These are phyloP conservation scores for Alternaria rosae DNA, from an alignment of 2,329 filamentous ascomycete species.

Conservation along the genomic window DNA sequence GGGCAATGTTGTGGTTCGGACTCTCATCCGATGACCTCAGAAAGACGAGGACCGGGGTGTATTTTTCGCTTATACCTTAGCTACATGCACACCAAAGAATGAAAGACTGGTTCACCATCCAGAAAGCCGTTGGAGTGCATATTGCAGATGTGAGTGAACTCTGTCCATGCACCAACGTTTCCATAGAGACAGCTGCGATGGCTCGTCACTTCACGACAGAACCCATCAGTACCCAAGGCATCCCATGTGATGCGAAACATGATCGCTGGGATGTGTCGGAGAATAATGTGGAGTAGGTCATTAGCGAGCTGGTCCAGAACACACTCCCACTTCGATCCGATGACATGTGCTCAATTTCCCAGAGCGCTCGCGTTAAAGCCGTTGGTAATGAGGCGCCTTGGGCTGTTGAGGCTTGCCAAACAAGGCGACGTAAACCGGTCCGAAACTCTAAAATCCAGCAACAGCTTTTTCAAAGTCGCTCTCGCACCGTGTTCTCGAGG, in stretches of 20 bases:
- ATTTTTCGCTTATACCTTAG: background rate
- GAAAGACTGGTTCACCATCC: background rate
- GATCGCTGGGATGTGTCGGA: slow-evolving; percentile 9
- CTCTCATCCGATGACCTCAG: slow-evolving; percentile 6
- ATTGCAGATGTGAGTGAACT: background rate
- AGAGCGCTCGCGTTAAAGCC: background rate
- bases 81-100: background rate
- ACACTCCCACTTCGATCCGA: background rate
- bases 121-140: background rate
- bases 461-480: background rate
- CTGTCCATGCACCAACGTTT: background rate
- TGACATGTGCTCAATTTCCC: slow-evolving; percentile 5
- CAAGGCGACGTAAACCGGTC: slow-evolving; percentile 5
- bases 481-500: background rate
- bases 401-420: background rate
- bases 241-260: slow-evolving; percentile 2
- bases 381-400: slow-evolving; percentile 2
- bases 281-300: slow-evolving; percentile 4
- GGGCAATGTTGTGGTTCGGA: slow-evolving; percentile 3
- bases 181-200: background rate
- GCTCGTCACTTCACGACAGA: background rate
- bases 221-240: background rate
- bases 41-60: background rate
- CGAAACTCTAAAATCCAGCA: slow-evolving; percentile 9
- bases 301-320: slow-evolving; percentile 13